Evolutionary conservation across 2,329 filamentous ascomycete genomes (phyloP), one percentile per base, ranked within the genome.

Genomic region (Teratosphaeria destructans): DNA sequence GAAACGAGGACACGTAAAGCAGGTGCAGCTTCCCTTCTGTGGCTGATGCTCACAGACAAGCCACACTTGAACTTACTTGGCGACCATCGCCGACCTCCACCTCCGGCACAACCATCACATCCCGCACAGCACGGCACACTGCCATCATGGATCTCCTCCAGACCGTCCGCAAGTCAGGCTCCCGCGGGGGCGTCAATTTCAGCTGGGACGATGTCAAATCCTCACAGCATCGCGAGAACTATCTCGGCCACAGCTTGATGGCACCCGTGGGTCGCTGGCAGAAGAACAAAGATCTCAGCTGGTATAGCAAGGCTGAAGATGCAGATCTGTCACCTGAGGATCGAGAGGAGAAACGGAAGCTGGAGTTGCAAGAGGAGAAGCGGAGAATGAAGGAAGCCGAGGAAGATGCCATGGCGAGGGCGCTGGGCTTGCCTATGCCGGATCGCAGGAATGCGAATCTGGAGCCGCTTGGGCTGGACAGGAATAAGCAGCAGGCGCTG

Each of bases 181-280:
- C 53, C 14, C 94, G 94, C 66, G 94, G 94, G 70, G 94, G 94
- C 62, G 88, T 88, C 75, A 91, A 96, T 74, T 99, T 99, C 79
- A 92, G 87, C 76, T 97, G 94, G 94, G 89, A 93, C 65, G 91
- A 96, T 67, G 93, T 99, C 71, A 87, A 93, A 72, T 85, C 81
- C 65, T 95, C 91, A 56, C 78, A 82, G 26, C 92, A 96, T 70
- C 91, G 94, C 74, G 92, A 99, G 75, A 96, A 87, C 72, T 88
- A 87, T 73, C 87, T 96, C 7, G 92, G 92, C 57, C 92, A 96
- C 77, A 94, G 89, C 61, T 77, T 96, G 60, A 96, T 93, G 80
- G 92, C 92, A 57, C 74, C 92, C 0, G 91, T 96, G 3, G 92
- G 92, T 7, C 87, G 92, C 65, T 96, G 92, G 92, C 89, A 94